Conservation (phyloP, 208 protist genomes). For the Crithidia acanthocephali region DNA sequence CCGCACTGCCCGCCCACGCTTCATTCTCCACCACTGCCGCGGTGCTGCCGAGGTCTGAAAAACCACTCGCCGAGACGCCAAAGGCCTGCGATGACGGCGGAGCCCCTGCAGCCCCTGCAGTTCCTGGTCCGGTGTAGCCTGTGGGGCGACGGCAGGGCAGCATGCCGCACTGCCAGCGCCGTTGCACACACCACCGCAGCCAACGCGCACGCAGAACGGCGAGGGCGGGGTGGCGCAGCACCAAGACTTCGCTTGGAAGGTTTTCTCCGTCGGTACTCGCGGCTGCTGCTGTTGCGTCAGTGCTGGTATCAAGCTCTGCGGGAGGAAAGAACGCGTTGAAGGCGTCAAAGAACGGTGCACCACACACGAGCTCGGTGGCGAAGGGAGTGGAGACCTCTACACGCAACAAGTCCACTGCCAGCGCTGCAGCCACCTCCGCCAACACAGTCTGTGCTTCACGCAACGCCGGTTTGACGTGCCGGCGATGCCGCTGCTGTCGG, state of each 20-base stretch:
- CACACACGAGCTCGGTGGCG: not conserved
- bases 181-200: constrained; percentile 36
- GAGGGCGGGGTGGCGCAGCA: constrained; percentile 6
- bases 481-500: too few species aligned
- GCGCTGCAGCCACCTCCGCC: constrained; percentile 12
- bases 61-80: not conserved
- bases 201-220: constrained; percentile 32
- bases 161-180: constrained; percentile 14
- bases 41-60: not conserved
- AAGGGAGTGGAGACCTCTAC: constrained; percentile 18
- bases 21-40: not conserved
- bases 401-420: constrained; percentile 32
- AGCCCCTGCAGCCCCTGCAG: not conserved
- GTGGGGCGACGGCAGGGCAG: not conserved
- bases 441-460: not conserved
- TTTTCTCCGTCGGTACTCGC: too few species aligned
- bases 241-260: too few species aligned
- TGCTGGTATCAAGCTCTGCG: not conserved
- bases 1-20: constrained; percentile 9
- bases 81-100: not conserved
- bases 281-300: not conserved
- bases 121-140: too few species aligned
- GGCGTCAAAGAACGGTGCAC: constrained; percentile 24
- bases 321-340: constrained; percentile 22
- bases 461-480: too few species aligned